Conservation (phyloP, 192 early-diverging fungal genomes). For the Gonapodya prolifera region DNA sequence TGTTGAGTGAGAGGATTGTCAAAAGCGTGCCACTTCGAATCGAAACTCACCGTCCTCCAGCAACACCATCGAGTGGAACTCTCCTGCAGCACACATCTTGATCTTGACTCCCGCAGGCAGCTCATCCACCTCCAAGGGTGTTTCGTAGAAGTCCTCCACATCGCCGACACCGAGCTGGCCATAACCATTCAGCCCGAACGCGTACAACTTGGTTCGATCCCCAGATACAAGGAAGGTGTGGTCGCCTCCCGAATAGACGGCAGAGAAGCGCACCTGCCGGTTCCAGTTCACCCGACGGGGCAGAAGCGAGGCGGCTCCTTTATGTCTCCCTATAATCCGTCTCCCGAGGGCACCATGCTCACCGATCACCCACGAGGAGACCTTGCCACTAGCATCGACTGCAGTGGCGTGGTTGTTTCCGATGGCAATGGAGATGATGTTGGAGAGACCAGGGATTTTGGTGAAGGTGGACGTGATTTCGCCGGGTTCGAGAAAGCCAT, state of each 20-base stretch:
- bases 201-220: slow-evolving; percentile 42
- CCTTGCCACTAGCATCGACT: slow-evolving; percentile 50
- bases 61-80: slow-evolving; percentile 74
- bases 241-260: slow-evolving; percentile 68
- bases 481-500: slow-evolving; percentile 61
- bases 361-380: slow-evolving; percentile 83
- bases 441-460: slow-evolving; percentile 41
- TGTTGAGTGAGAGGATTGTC: background rate
- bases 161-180: slow-evolving; percentile 61
- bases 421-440: slow-evolving; percentile 61
- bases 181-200: slow-evolving; percentile 86
- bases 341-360: slow-evolving; percentile 84
- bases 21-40: background rate
- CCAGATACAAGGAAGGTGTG: slow-evolving; percentile 69
- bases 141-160: slow-evolving; percentile 30
- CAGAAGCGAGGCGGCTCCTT: slow-evolving; percentile 19
- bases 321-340: slow-evolving; percentile 50
- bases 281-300: slow-evolving; percentile 17
- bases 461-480: slow-evolving; percentile 48
- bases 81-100: slow-evolving; percentile 58
- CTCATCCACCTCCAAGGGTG: slow-evolving; percentile 40
- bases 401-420: slow-evolving; percentile 81
- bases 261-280: slow-evolving; percentile 30
- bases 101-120: slow-evolving; percentile 29
- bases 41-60: slow-evolving; percentile 39